Evolutionary conservation across 2,329 filamentous ascomycete genomes (phyloP), one percentile per base, ranked within the genome.

Genomic region (Botrytis hyacinthi): DNA sequence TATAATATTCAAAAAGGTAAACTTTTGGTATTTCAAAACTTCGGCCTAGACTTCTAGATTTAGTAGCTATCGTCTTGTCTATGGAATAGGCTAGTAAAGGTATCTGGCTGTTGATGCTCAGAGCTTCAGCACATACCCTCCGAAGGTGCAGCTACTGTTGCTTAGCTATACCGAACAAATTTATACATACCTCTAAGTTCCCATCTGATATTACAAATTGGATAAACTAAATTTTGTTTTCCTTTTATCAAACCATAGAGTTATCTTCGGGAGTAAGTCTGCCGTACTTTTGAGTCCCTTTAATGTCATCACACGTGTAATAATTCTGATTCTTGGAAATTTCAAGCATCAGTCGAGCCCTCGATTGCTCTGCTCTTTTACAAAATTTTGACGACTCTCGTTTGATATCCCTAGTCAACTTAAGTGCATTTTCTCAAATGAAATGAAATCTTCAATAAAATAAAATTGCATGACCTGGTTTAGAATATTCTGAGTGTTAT

Each of bases 271-370:
- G 3, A 32, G 3, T 29, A 9, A 9, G 6, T 29, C n/a, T 8
- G 18, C 16, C 16, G 18, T 18, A 29, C 3, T 8, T 57, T 57
- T 18, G 6, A 29, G n/a, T 57, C 6, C 6, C 9, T 18, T 29
- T 1, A 9, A 9, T 29, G 6, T 9, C n/a, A 57, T 4, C 3
- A 9, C 3, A 8, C 7, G 4, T 57, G n/a, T 18, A 9, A 2
- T 3, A 16, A 57, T 8, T 9, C n/a, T 18, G 7, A 9, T 29
- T 57, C 4, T 29, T 57, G n/a, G n/a, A 0, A 57, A 1, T 29
- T 18, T 3, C 6, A 32, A 32, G 14, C 51, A 57, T 18, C n/a
- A 57, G n/a, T 18, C 14, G 14, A 29, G 51, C 51, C 14, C 51
- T 29, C 2, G 14, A 32, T 29, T 12, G n/a, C 51, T 57, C 51